These are phyloP conservation scores for Monilinia polystroma DNA, from an alignment of 2,329 filamentous ascomycete species.

Conservation along the genomic window DNA sequence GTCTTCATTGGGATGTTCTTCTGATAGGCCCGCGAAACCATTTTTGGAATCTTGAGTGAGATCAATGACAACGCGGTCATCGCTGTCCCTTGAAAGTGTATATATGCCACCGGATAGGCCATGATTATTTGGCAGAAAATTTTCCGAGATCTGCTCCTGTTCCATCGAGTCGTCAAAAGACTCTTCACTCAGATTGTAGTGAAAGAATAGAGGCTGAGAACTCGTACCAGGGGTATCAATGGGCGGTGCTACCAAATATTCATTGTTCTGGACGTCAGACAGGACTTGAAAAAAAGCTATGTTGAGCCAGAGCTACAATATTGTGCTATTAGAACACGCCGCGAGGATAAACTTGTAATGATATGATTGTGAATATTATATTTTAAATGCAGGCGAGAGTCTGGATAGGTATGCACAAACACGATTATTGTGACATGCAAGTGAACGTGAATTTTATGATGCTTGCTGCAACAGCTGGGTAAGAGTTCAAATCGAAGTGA, in stretches of 20 bases:
- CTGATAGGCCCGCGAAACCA: background rate
- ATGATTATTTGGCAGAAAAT: background rate
- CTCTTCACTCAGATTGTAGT: background rate
- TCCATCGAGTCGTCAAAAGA: background rate
- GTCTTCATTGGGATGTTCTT: too few species aligned
- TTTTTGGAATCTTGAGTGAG: conserved; percentile 1
- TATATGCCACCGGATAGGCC: too few species aligned
- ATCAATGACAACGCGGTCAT: conserved; percentile 5
- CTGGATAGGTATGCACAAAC: background rate
- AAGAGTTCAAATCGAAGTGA: background rate
- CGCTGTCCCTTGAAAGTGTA: background rate
- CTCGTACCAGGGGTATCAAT: background rate
- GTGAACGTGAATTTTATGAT: background rate
- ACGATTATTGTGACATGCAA: background rate
- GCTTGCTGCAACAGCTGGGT: background rate
- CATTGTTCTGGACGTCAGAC: background rate
- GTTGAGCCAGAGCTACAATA: background rate
- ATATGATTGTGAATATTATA: background rate
- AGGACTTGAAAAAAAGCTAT: background rate
- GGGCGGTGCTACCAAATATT: background rate
- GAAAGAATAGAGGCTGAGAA: background rate
- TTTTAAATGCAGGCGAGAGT: background rate
- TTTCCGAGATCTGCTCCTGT: background rate
- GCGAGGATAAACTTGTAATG: background rate
- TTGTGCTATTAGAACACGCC: background rate